Evolutionary conservation across 1,139 yeast genomes (phyloP).

Genomic region (Scheffersomyces quercinus): DNA sequence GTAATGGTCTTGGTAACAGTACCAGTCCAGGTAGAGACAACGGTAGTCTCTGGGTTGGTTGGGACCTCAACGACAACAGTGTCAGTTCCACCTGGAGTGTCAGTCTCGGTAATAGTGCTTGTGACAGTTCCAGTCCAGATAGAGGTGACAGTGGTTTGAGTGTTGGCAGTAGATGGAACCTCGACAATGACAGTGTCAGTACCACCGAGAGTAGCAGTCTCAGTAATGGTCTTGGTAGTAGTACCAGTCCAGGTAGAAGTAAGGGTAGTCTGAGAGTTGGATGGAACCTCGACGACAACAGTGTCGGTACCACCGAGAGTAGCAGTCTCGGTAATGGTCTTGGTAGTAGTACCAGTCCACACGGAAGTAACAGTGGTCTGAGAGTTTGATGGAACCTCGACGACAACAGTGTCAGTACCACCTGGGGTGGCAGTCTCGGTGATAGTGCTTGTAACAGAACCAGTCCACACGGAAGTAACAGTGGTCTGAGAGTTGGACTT

Average conservation of each 20-base stretch:
- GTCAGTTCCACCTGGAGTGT: slow-evolving; percentile 3
- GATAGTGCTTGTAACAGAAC: slow-evolving; percentile 1
- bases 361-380: neutral
- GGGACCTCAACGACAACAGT: too few species aligned
- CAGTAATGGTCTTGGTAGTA: neutral
- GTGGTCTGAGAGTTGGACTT: neutral
- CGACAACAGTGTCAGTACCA: slow-evolving; percentile 5
- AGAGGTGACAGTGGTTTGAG: neutral
- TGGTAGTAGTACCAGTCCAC: neutral
- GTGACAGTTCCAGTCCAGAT: neutral
- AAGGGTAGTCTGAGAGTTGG: neutral
- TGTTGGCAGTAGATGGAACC: neutral
- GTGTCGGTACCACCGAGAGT: slow-evolving; percentile 4
- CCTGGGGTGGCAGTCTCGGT: slow-evolving; percentile 3
- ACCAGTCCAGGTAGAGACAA: too few species aligned
- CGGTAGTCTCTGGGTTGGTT: too few species aligned
- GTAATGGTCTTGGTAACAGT: slow-evolving; percentile 16
- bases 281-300: slow-evolving; percentile 8
- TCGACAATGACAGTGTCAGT: neutral
- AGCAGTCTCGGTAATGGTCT: slow-evolving; percentile 2
- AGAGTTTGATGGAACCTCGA: slow-evolving; percentile 8
- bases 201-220: neutral
- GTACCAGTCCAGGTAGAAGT: neutral
- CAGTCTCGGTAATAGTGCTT: neutral
- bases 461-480: neutral